phyloP scores from a whole-genome alignment of 768 basidiomycete genomes.

The Tephrocybe rancida region DNA sequence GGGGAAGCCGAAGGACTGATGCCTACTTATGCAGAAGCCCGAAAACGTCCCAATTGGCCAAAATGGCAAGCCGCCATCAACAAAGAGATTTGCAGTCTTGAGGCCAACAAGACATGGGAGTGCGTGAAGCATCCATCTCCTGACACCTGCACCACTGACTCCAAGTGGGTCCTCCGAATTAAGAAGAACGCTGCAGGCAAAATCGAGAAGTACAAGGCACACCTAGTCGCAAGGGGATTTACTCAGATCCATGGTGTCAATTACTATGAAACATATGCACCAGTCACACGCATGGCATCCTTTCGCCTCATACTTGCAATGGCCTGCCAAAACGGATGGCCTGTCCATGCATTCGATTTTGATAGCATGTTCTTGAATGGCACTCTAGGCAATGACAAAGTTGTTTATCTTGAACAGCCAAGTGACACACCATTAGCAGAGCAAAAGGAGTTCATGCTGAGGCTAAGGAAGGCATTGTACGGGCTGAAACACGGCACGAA shows the following conservation, averaged over 20 bases:
- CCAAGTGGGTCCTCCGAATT: constrained; percentile 15
- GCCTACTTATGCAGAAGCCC: background rate
- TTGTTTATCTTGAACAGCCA: background rate
- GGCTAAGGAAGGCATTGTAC: constrained; percentile 26
- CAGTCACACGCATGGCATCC: constrained; percentile 21
- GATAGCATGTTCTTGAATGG: constrained; percentile 3
- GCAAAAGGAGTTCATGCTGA: background rate
- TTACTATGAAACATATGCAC: constrained; percentile 30
- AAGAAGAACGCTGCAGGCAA: constrained; percentile 13
- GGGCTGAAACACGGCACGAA: constrained; percentile 13
- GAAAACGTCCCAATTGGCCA: background rate
- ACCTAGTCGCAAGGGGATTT: constrained; percentile 31
- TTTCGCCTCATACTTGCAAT: constrained; percentile 11
- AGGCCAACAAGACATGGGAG: constrained; percentile 15
- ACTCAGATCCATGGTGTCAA: constrained; percentile 39
- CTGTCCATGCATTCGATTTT: constrained; percentile 15
- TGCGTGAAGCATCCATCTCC: constrained; percentile 4
- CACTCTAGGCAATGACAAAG: background rate
- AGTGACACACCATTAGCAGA: background rate
- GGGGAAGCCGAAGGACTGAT: background rate
- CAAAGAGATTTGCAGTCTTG: constrained; percentile 1
- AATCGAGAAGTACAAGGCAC: constrained; percentile 10
- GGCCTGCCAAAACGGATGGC: background rate
- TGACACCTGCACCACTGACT: constrained; percentile 6
- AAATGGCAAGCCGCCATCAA: background rate